Evolutionary conservation across 768 basidiomycete species (phyloP), one percentile per base, ranked within the genome.

Genomic region (Suillus variegatus): DNA sequence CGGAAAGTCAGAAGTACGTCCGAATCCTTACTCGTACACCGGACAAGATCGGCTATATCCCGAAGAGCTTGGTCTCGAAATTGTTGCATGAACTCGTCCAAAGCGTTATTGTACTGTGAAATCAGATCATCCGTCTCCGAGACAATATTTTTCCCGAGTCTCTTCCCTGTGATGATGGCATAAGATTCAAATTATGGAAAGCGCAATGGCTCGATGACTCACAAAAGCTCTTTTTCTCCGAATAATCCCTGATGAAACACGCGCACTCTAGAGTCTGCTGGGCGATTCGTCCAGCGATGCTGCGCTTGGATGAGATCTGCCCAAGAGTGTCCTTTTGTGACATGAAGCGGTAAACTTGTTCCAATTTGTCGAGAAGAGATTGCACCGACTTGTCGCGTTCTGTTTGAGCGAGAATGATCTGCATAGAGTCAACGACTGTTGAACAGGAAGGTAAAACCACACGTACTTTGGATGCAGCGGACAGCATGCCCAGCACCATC

Each of bases 231-330:
- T 69, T 69, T 12, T 63, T 71, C 44, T 64, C 67, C 16, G 72
- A 68, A 63, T 76, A 76, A 25, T 71, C 70, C 10, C 66, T 68
- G 32, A 76, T 74, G 54, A 76, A 76, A 62, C 71, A 68, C 0
- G 69, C 74, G 51, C 75, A 76, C 51, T 76, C 75, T 12, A 60
- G 67, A 1, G 71, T 70, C 64, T 75, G 71, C 22, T 69, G 60
- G 0, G 66, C 61, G 41, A 75, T 62, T 8, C 40, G 28, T 28
- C 32, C 43, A 14, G 43, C n/a, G 35, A 60, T 58, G 8, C 4
- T 12, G 7, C 22, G 22, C 14, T 44, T 9, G n/a, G 38, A 41
- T n/a, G 57, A 25, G 25, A 65, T 56, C 32, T 60, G 6, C 3
- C 13, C 5, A 20, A 61, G 38, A 41, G 64, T 20, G 22, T 65